A percentile compares a stretch with the other conserved stretches of the same genome.
Evolutionary conservation across 2,329 filamentous ascomycete genomes (phyloP).

Genomic region (Byssothecium circinans): DNA sequence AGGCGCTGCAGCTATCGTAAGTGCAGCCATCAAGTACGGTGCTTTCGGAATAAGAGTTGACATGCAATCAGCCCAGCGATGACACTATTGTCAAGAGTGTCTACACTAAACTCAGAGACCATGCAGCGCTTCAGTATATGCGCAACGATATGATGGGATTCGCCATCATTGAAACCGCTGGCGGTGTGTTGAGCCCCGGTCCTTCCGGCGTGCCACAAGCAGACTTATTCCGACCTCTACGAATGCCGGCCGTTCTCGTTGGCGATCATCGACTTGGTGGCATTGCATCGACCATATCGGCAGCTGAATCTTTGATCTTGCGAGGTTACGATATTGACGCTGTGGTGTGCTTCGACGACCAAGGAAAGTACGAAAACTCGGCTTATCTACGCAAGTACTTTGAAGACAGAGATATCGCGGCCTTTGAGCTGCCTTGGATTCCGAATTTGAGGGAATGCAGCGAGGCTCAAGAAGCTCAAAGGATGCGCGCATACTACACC

Average conservation of each 20-base stretch:
- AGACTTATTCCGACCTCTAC: constrained; percentile 73
- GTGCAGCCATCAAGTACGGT: constrained; percentile 4
- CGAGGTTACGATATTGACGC: constrained; percentile 76
- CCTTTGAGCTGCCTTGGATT: constrained; percentile 61
- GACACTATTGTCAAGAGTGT: constrained; percentile 23
- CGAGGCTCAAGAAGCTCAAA: constrained; percentile 53
- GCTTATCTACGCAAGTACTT: constrained; percentile 71
- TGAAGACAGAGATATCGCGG: constrained; percentile 55
- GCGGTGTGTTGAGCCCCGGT: constrained; percentile 76
- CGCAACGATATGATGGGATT: constrained; percentile 15
- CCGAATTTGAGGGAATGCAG: constrained; percentile 49
- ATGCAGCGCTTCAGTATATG: constrained; percentile 13
- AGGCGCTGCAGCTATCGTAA: constrained; percentile 18
- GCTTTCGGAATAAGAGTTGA: constrained; percentile 6
- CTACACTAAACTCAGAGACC: constrained; percentile 15
- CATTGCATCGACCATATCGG: constrained; percentile 77
- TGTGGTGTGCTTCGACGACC: constrained; percentile 67
- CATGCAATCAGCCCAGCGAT: constrained; percentile 25
- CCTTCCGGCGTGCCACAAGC: constrained; percentile 77
- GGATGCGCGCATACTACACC: constrained; percentile 67
- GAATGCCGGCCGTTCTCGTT: constrained; percentile 73
- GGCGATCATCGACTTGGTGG: constrained; percentile 77
- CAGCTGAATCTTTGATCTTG: constrained; percentile 76
- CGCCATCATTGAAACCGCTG: constrained; percentile 77
- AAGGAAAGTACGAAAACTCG: constrained; percentile 68